A percentile compares a stretch with the other conserved stretches of the same genome.
Evolutionary conservation across 2,329 filamentous ascomycete species (phyloP).

Genomic region (Claviceps maximensis): DNA sequence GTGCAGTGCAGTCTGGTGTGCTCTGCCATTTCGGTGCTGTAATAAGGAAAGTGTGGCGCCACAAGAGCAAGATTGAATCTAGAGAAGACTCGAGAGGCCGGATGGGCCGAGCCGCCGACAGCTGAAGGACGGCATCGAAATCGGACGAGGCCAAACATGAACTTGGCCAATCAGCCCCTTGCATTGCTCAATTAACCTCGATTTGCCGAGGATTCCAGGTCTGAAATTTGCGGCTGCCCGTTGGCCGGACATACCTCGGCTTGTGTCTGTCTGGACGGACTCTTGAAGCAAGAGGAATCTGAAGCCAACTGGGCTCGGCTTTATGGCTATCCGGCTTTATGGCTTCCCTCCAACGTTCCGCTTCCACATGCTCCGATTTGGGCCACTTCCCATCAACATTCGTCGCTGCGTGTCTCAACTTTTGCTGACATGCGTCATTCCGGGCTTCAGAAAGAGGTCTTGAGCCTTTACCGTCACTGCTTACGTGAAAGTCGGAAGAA

Average conservation of each 20-base stretch:
- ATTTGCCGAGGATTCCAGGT: too few relatives aligned
- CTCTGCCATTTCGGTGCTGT: background rate
- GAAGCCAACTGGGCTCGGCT: background rate
- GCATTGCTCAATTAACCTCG: too few relatives aligned
- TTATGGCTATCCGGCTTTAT: background rate
- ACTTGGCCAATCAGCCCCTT: too few relatives aligned
- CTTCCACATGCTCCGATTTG: background rate
- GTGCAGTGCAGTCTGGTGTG: too few relatives aligned
- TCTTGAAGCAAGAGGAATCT: too few relatives aligned
- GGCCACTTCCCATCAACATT: background rate
- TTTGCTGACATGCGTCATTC: conserved; percentile 12
- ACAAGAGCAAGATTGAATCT: too few relatives aligned
- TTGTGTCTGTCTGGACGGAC: too few relatives aligned
- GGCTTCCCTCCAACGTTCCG: background rate
- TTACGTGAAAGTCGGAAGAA: conserved; percentile 72
- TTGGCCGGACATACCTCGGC: background rate
- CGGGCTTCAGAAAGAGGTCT: conserved; percentile 6
- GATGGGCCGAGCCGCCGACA: too few relatives aligned
- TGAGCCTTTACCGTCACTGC: conserved; percentile 63
- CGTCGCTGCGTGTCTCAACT: background rate
- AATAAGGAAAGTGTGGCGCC: background rate
- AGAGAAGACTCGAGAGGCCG: too few relatives aligned
- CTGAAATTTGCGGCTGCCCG: background rate
- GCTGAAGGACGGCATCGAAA: too few relatives aligned
- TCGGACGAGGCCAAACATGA: too few relatives aligned